Evolutionary conservation across 1,284 basidiomycete genomes (phyloP).

Genomic region (Ceratobasidium sp.): DNA sequence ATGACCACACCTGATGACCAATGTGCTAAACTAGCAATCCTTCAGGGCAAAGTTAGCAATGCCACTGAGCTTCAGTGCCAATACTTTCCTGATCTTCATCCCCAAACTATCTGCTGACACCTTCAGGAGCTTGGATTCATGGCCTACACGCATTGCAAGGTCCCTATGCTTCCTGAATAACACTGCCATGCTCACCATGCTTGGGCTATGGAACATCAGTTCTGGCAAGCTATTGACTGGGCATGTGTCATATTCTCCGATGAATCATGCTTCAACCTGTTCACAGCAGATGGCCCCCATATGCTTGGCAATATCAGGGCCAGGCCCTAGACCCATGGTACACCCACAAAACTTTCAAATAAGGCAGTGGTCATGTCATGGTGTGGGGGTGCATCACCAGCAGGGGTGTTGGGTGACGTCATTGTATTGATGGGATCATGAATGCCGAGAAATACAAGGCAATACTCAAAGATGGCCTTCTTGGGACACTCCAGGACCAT

Average conservation of each 20-base stretch:
- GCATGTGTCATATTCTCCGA: background rate
- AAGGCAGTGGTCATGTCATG: conserved; percentile 48
- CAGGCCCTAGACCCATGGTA: background rate
- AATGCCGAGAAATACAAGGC: conserved; percentile 21
- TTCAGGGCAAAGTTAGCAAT: too few relatives aligned
- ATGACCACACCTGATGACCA: too few relatives aligned
- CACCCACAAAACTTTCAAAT: conserved; percentile 27
- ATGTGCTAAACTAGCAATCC: too few relatives aligned
- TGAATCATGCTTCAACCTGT: background rate
- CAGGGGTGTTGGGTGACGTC: conserved; percentile 30
- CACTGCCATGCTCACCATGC: too few relatives aligned
- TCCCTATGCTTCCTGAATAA: too few relatives aligned
- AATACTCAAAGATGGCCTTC: conserved; percentile 47
- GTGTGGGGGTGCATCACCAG: conserved; percentile 50
- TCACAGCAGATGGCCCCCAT: background rate
- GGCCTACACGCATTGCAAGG: too few relatives aligned
- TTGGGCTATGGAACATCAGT: too few relatives aligned
- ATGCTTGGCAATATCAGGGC: background rate
- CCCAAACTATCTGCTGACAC: too few relatives aligned
- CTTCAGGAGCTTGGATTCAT: too few relatives aligned
- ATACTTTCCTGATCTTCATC: too few relatives aligned
- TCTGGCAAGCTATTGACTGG: background rate
- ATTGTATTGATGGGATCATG: conserved; percentile 46
- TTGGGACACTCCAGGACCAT: conserved; percentile 39
- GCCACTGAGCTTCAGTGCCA: too few relatives aligned